A percentile compares a stretch with the other conserved stretches of the same genome.
Evolutionary conservation across 768 basidiomycete genomes (phyloP).

Genomic region (Suillus subluteus): DNA sequence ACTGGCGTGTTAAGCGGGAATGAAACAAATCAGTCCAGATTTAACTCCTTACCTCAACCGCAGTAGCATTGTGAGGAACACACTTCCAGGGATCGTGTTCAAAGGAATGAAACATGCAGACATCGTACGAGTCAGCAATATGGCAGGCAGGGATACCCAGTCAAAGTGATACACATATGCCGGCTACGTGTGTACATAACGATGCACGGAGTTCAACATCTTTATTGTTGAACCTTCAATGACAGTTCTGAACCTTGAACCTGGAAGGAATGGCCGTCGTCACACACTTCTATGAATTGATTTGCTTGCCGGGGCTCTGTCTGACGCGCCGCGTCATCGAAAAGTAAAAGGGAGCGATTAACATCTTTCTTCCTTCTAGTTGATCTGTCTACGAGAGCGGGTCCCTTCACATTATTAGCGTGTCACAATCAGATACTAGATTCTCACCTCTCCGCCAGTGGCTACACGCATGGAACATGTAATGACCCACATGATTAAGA

Average conservation of each 20-base stretch:
- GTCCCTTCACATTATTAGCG: background rate
- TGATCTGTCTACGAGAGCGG: background rate
- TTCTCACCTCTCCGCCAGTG: background rate
- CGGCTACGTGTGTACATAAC: background rate
- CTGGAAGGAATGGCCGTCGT: background rate
- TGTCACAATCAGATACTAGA: background rate
- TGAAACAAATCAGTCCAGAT: background rate
- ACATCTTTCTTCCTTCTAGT: background rate
- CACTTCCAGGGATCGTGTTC: no score
- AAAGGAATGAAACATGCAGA: background rate
- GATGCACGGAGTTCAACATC: background rate
- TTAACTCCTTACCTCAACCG: background rate
- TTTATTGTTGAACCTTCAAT: background rate
- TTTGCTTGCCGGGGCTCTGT: background rate
- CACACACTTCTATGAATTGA: background rate
- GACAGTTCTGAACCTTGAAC: background rate
- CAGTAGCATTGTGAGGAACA: background rate
- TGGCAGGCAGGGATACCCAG: background rate
- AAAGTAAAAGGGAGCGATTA: background rate
- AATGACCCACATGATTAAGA: no score
- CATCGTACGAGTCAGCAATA: background rate
- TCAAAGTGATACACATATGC: background rate
- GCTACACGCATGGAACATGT: background rate
- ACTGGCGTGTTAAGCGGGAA: background rate
- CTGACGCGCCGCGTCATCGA: background rate